Evolutionary conservation across 2,329 filamentous ascomycete genomes (phyloP).

Genomic region (Trichoderma sp.): DNA sequence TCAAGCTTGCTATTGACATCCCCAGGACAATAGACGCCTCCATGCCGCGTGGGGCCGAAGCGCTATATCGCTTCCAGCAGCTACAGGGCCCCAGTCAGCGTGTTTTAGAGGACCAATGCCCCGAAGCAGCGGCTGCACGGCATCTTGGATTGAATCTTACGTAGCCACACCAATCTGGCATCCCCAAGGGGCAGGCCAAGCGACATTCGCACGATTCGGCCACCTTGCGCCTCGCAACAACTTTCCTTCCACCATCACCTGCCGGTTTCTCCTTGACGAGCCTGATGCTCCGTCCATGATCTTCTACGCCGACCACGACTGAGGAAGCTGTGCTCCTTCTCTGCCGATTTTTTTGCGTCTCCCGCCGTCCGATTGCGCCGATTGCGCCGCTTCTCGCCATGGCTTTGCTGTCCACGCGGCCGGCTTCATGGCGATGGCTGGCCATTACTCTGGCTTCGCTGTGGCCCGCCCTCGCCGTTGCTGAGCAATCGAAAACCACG

Average conservation of each 20-base stretch:
- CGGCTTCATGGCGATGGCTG: slow-evolving; percentile 28
- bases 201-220: slow-evolving; percentile 6
- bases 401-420: slow-evolving; percentile 6
- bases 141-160: too few relatives aligned
- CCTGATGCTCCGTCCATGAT: slow-evolving; percentile 14
- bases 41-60: slow-evolving; percentile 11
- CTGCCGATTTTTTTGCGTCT: not conserved
- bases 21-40: slow-evolving; percentile 5
- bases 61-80: slow-evolving; percentile 16
- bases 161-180: not conserved
- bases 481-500: slow-evolving; percentile 31
- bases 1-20: not conserved
- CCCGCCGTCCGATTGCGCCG: not conserved
- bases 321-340: slow-evolving; percentile 17
- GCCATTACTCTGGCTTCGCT: slow-evolving; percentile 39
- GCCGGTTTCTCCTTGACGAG: not conserved
- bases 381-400: slow-evolving; percentile 16
- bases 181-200: slow-evolving; percentile 6
- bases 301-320: not conserved
- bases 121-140: not conserved
- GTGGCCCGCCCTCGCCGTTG: slow-evolving; percentile 37
- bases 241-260: not conserved
- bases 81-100: not conserved
- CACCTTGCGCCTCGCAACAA: slow-evolving; percentile 20
- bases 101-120: slow-evolving; percentile 11